Evolutionary conservation across 306 rosid genomes (phyloP).

Genomic region (Cicer bijugum): DNA sequence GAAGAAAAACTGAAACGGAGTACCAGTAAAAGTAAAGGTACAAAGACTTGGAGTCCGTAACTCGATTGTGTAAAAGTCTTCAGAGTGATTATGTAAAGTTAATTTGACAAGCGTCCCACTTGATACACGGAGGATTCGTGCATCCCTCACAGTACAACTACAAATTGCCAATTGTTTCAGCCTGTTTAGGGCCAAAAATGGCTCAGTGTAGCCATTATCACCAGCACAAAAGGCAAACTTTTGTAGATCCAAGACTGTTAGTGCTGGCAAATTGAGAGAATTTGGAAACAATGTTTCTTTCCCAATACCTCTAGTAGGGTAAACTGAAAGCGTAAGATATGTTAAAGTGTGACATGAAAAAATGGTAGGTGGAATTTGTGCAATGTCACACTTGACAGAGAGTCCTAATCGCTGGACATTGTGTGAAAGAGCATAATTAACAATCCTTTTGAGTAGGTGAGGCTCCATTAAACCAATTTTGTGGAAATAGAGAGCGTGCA

Average conservation of each 20-base stretch:
- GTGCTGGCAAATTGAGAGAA: not conserved
- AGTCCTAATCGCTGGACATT: constrained; percentile 5
- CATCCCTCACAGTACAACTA: constrained; percentile 1
- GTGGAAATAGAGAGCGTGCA: not conserved
- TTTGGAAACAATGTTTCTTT: not conserved
- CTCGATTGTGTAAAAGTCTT: not conserved
- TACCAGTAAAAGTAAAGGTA: constrained; percentile 15
- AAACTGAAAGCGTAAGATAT: constrained; percentile 10
- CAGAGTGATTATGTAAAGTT: not conserved
- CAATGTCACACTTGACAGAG: too few species aligned
- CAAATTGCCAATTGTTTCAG: constrained; percentile 10
- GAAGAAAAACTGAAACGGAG: not conserved
- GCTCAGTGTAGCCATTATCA: not conserved
- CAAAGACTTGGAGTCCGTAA: not conserved
- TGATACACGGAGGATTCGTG: not conserved
- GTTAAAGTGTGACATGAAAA: constrained; percentile 32
- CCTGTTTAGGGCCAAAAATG: constrained; percentile 4
- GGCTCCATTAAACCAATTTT: too few species aligned
- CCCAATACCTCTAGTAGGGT: not conserved
- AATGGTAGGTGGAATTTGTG: not conserved
- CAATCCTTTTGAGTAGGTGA: constrained; percentile 2
- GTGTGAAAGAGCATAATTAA: constrained; percentile 12
- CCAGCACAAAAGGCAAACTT: not conserved
- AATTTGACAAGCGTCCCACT: constrained; percentile 2
- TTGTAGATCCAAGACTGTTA: constrained; percentile 17